Base-by-base conservation (phyloP, 192 early-diverging fungal species). In the Umbelopsis isabellina region DNA sequence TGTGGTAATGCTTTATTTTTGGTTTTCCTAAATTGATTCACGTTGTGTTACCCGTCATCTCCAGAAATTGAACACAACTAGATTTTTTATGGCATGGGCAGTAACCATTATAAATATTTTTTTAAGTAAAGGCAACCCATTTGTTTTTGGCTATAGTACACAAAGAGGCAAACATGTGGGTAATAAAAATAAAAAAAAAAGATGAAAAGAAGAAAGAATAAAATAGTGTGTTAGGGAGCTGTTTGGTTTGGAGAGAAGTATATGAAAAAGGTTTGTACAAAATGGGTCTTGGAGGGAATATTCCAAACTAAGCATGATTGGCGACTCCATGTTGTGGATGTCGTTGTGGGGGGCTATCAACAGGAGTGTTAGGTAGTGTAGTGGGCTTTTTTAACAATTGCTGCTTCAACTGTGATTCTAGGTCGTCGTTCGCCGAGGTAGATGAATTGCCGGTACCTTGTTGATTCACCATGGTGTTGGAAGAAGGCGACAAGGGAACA, bases 291-390 rank as follows among this genome's bases (percentile, higher is more conserved):
- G 55, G 12, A n/a, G 55, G 18, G 55, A 21, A 21, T 21, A n/a
- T 13, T 13, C 51, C 51, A 61, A 11, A 0, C 16, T 35, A 61
- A 35, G 33, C 55, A 12, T 61, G 55, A 16, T 61, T 12, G 25
- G 55, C 33, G 55, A 61, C 27, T 35, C 55, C 33, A 16, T 30
- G 27, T 18, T 61, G 55, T 15, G 55, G 30, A 33, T 61, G 55
- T 15, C 33, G 55, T 13, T 61, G 55, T 15, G 55, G 55, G 27
- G 55, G 55, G 55, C 55, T 61, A 35, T 61, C 55, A 33, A 61
- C 55, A 35, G 55, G 55, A 35, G 55, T 61, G 33, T 61, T 61
- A 18, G 55, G 55, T 35, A 61, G n/a, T 11, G 55, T 61, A 30
- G 55, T 61, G 27, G 27, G 55, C 16, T 61, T 61, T 25, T 61